These are phyloP conservation scores for Firmiana major DNA, from an alignment of 345 rosid species.

Conservation along the genomic window DNA sequence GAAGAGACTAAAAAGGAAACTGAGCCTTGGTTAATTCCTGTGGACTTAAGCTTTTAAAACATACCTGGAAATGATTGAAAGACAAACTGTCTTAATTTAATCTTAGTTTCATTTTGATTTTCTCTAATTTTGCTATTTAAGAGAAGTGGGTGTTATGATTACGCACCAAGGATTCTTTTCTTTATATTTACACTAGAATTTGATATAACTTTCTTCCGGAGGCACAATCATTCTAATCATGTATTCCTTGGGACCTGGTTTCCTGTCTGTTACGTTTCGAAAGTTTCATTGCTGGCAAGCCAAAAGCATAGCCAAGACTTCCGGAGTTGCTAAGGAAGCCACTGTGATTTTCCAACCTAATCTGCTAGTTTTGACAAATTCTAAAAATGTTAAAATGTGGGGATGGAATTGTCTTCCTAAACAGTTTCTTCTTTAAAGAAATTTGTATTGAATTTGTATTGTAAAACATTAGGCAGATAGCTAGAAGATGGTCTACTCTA, in stretches of 20 bases:
- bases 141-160: no score
- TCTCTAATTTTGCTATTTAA: not conserved
- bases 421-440: not conserved
- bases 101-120: not conserved
- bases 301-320: not conserved
- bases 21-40: not conserved
- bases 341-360: not conserved
- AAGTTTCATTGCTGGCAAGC: not conserved
- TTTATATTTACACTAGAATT: slow-evolving; percentile 5
- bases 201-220: not conserved
- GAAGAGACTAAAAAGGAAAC: not conserved
- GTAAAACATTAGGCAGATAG: not conserved
- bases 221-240: not conserved
- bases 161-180: slow-evolving; percentile 4
- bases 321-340: not conserved
- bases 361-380: not conserved
- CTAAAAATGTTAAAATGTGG: not conserved
- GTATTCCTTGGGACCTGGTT: slow-evolving; percentile 10
- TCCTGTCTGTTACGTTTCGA: slow-evolving; percentile 23
- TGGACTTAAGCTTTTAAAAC: not conserved
- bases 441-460: not conserved
- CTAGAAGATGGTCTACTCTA: not conserved
- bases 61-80: not conserved
- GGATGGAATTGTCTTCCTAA: no score
- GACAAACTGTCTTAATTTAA: not conserved